Conservation (phyloP, 331 rosid species). For the Spiraea crenata region DNA sequence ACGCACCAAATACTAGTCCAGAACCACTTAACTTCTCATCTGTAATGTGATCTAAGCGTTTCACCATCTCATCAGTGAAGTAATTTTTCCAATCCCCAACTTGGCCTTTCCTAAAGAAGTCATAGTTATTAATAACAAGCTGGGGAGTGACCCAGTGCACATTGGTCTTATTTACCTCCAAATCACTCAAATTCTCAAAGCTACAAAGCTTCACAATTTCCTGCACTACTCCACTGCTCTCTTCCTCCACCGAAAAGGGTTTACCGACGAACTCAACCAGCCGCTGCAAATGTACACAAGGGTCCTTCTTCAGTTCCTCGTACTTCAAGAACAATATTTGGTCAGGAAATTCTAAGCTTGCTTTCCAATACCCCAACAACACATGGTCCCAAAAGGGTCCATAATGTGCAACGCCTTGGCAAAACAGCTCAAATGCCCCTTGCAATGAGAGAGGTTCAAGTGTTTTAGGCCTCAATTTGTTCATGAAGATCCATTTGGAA, state of each 20-base stretch:
- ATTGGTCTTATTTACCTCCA: slow-evolving; percentile 4
- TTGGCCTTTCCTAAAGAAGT: slow-evolving; percentile 7
- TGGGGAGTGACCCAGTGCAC: not conserved
- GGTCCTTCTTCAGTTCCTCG: not conserved
- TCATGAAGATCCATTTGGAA: slow-evolving; percentile 2
- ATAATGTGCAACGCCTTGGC: not conserved
- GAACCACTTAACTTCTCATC: not conserved
- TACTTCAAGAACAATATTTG: slow-evolving; percentile 8
- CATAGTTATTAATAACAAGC: not conserved
- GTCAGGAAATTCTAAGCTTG: not conserved
- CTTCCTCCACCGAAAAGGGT: not conserved
- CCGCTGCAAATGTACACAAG: not conserved
- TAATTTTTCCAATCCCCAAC: slow-evolving; percentile 8
- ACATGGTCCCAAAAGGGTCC: slow-evolving; percentile 8
- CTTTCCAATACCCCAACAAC: slow-evolving; percentile 5
- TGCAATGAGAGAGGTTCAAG: not conserved
- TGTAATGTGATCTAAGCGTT: not conserved
- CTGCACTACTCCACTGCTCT: not conserved
- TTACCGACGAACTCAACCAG: not conserved
- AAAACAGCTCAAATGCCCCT: slow-evolving; percentile 9
- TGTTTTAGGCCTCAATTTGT: not conserved
- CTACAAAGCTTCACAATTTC: not conserved
- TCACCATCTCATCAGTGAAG: not conserved
- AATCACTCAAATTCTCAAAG: not conserved
- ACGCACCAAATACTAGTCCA: not conserved